Base-by-base conservation (phyloP, 179 eudicot species). In the Drosera spatulata region DNA sequence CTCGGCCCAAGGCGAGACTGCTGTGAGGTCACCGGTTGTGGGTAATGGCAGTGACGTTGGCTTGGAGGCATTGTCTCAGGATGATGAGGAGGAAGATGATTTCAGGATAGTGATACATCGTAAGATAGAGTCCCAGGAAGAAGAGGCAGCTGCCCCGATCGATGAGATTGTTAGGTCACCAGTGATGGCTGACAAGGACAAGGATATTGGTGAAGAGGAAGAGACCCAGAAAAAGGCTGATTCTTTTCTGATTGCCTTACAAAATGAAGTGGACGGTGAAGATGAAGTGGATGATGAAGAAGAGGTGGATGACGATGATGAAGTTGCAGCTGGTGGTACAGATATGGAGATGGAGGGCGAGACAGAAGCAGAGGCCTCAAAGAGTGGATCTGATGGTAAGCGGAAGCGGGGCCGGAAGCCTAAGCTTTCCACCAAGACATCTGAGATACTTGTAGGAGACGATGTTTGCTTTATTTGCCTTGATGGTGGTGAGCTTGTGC, bases 401-500 rank as follows among this genome's bases (percentile, higher is more conserved):
- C 70, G 80, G 47, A 94, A 86, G 77, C 83, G 95, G 65, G 95
- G 80, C 15, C 73, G 77, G 66, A 79, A 57, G 38, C 37, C 81
- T 7, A 79, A 75, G 65, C 60, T 68, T 66, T n/a, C 62, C 3
- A 64, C 69, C 33, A 88, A 61, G 79, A 56, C 74, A 39, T 51
- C 70, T n/a, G 67, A 73, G 81, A 93, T 81, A 84, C 65, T 59
- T 2, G 73, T 73, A 9, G 97, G 80, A 56, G 99, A 94, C 67
- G 99, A 94, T 74, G 99, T 94, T 63, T 94, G 99, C 70, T 94
- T 94, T 77, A 80, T 94, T 56, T 94, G 99, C 73, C 91, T 86
- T 48, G 99, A 94, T 68, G 97, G 99, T 41, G 97, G 99, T 38
- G 85, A 86, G 63, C 88, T 90, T 64, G 95, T 94, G 68, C 85